These are phyloP conservation scores for Coleophoma eucalyptorum DNA, from an alignment of 2,329 filamentous ascomycete species.

Conservation along the genomic window DNA sequence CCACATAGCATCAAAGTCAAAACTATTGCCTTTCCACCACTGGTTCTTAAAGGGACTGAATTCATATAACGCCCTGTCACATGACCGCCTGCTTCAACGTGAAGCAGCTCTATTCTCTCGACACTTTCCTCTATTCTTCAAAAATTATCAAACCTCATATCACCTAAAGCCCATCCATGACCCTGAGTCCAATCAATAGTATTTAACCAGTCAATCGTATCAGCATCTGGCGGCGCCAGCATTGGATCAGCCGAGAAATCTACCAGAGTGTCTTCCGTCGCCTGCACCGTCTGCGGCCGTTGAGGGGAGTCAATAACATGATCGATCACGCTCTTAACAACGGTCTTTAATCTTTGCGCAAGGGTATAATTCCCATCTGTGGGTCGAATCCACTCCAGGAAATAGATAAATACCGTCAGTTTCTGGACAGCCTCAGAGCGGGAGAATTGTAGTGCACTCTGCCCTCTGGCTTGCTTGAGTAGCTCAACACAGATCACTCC, in stretches of 20 bases:
- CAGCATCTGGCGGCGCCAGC: conserved; percentile 7
- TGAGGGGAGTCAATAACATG: conserved; percentile 15
- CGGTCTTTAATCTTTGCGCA: conserved; percentile 15
- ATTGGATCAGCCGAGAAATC: conserved; percentile 13
- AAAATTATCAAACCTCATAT: neutral
- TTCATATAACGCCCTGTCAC: too few species aligned
- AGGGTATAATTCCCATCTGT: conserved; percentile 25
- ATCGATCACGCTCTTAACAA: conserved; percentile 18
- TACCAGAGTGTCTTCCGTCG: neutral
- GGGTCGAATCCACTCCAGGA: conserved; percentile 24
- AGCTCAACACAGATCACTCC: conserved; percentile 25
- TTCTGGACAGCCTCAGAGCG: conserved; percentile 23
- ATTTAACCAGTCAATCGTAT: conserved; percentile 22
- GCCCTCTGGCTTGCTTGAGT: conserved; percentile 12
- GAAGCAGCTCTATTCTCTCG: too few species aligned
- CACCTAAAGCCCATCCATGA: conserved; percentile 18
- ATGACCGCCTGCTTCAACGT: too few species aligned
- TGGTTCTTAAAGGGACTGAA: too few species aligned
- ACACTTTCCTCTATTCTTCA: too few species aligned
- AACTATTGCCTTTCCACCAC: too few species aligned
- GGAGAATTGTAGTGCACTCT: conserved; percentile 13
- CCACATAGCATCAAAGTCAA: too few species aligned
- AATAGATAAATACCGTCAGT: conserved; percentile 23
- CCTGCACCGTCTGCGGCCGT: neutral
- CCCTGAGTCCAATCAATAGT: conserved; percentile 25